These are phyloP conservation scores for Wallacemonas rigidus DNA, from an alignment of 208 protist genomes.

Conservation along the genomic window DNA sequence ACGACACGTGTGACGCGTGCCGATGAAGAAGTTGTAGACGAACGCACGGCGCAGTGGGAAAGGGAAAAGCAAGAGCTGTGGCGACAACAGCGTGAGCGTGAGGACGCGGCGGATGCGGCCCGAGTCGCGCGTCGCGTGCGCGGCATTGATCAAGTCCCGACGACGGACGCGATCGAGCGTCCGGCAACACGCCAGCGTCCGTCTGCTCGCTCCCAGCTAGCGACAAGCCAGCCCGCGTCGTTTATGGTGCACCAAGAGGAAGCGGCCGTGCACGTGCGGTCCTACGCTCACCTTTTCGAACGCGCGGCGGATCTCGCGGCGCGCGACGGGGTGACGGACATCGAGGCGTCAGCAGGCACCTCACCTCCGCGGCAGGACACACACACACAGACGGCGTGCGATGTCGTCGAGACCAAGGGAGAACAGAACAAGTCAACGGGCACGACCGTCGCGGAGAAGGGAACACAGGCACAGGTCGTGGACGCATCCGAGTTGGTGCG, in stretches of 20 bases:
- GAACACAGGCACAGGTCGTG: background rate
- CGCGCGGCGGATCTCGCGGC: background rate
- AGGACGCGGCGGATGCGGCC: conserved; percentile 5
- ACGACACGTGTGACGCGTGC: too few relatives aligned
- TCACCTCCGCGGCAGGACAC: too few relatives aligned
- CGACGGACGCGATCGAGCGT: too few relatives aligned
- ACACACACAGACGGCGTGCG: too few relatives aligned
- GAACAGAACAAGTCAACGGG: too few relatives aligned
- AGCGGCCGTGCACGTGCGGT: background rate
- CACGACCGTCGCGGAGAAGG: too few relatives aligned
- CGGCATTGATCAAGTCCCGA: background rate
- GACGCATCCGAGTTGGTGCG: background rate
- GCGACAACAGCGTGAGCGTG: conserved; percentile 1
- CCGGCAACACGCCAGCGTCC: too few relatives aligned
- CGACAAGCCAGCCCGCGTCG: too few relatives aligned
- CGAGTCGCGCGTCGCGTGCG: background rate
- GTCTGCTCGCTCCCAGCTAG: too few relatives aligned
- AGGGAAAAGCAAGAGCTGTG: conserved; percentile 11
- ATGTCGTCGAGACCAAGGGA: too few relatives aligned
- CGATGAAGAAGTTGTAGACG: background rate
- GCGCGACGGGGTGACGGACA: background rate
- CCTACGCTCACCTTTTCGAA: conserved; percentile 6
- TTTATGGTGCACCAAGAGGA: conserved; percentile 1
- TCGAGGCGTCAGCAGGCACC: too few relatives aligned
- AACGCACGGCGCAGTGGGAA: background rate